Evolutionary conservation across 176 grass and related monocot genomes (phyloP).

Genomic region (Otatea glauca): DNA sequence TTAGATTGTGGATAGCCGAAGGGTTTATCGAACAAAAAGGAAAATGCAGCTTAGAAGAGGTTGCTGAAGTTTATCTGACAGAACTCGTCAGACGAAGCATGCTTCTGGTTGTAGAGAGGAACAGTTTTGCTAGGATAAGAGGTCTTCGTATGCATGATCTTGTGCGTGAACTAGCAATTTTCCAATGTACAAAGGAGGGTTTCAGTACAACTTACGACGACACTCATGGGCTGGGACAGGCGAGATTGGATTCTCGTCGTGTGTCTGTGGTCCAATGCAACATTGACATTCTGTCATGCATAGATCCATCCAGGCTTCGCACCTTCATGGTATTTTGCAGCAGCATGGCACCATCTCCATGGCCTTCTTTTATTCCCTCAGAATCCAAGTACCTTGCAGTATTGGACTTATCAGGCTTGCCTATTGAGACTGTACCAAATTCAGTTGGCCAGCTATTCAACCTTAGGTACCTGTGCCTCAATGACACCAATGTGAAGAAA

Average conservation of each 20-base stretch:
- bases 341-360: neutral
- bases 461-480: constrained; percentile 50
- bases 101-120: constrained; percentile 48
- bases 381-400: constrained; percentile 48
- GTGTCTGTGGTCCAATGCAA: constrained; percentile 31
- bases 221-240: neutral
- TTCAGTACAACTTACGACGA: constrained; percentile 35
- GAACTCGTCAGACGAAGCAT: constrained; percentile 49
- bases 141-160: constrained; percentile 56
- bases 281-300: neutral
- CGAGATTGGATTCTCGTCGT: neutral
- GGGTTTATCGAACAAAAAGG: constrained; percentile 56
- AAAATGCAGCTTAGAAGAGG: constrained; percentile 52
- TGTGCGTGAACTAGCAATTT: constrained; percentile 55
- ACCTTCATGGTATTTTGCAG: constrained; percentile 51
- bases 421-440: constrained; percentile 34
- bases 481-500: constrained; percentile 40
- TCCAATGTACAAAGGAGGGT: constrained; percentile 20
- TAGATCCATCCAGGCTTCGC: constrained; percentile 27
- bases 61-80: constrained; percentile 50
- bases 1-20: constrained; percentile 60
- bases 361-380: constrained; percentile 2
- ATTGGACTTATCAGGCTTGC: constrained; percentile 39
- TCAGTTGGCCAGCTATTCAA: constrained; percentile 56
- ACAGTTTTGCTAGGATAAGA: constrained; percentile 41